A percentile compares a stretch with the other conserved stretches of the same genome.
These are phyloP conservation scores for Colletotrichum sp. DNA, from an alignment of 2,329 filamentous ascomycete genomes.

Conservation along the genomic window DNA sequence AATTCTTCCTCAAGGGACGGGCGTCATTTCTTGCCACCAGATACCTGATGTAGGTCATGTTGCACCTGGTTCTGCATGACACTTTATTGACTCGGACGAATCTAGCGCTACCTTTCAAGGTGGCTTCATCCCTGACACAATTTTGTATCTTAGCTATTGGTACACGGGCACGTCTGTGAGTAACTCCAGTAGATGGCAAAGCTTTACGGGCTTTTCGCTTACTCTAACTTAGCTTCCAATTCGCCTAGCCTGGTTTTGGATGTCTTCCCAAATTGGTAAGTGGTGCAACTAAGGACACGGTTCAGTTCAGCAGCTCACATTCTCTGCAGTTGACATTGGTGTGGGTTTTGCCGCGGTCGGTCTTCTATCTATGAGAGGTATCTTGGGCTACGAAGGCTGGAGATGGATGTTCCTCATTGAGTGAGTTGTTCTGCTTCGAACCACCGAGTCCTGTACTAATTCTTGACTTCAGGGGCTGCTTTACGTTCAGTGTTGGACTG, in stretches of 20 bases:
- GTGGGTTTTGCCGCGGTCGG: slow-evolving; percentile 62
- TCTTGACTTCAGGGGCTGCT: slow-evolving; percentile 26
- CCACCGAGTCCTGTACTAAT: slow-evolving; percentile 1
- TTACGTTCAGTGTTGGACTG: slow-evolving; percentile 51
- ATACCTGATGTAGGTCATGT: slow-evolving; percentile 39
- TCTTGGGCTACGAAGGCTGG: slow-evolving; percentile 60
- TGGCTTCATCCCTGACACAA: slow-evolving; percentile 44
- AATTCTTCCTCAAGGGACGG: slow-evolving; percentile 38
- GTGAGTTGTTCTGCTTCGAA: slow-evolving; percentile 22
- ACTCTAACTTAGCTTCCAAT: slow-evolving; percentile 57
- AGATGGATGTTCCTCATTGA: slow-evolving; percentile 57
- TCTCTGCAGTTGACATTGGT: slow-evolving; percentile 43
- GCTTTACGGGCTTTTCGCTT: background rate
- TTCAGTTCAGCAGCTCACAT: too few relatives aligned
- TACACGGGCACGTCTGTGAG: slow-evolving; percentile 63
- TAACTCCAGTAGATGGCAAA: accelerated
- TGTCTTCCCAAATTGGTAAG: slow-evolving; percentile 37
- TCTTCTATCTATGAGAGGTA: slow-evolving; percentile 59
- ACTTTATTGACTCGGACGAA: background rate
- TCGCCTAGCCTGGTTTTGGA: slow-evolving; percentile 73
- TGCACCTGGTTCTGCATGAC: accelerated
- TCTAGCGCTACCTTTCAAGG: slow-evolving; percentile 38
- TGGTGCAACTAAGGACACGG: too few relatives aligned
- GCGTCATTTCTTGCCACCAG: slow-evolving; percentile 43
- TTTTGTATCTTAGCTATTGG: slow-evolving; percentile 62